phyloP scores from a whole-genome alignment of 352 stramenopile genomes.

The Globisporangium spiculum region DNA sequence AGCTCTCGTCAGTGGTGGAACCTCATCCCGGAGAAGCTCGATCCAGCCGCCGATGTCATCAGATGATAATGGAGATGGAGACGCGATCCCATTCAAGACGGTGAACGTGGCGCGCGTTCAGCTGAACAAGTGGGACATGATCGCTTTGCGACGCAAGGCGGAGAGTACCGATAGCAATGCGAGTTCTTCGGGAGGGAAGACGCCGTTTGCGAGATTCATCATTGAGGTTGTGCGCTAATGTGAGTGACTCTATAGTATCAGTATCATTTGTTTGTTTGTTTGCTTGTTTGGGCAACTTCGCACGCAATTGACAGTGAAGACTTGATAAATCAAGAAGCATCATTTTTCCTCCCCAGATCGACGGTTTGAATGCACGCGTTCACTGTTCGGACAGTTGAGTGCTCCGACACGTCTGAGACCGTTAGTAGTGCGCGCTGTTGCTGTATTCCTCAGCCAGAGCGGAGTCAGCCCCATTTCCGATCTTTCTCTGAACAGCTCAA shows the following conservation, averaged over 20 bases:
- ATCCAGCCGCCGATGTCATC: not conserved
- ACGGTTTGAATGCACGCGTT: not conserved
- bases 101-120: slow-evolving; percentile 1
- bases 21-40: not conserved
- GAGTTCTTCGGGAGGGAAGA: not conserved
- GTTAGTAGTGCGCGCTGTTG: not conserved
- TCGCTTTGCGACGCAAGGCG: not conserved
- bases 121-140: slow-evolving; percentile 11
- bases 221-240: not conserved
- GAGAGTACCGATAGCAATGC: not conserved
- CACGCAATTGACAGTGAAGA: not conserved
- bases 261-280: not conserved
- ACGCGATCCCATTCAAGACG: not conserved
- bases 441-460: not conserved
- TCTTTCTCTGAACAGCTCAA: not conserved
- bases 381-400: not conserved
- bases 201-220: slow-evolving; percentile 9
- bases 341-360: not conserved
- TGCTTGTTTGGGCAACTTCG: not conserved
- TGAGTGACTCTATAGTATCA: too few relatives aligned
- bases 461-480: not conserved
- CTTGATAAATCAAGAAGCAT: not conserved
- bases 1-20: not conserved
- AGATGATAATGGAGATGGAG: not conserved
- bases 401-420: not conserved